Evolutionary conservation across 2,329 filamentous ascomycete genomes (phyloP).

Genomic region (Pyrenochaeta sp.): DNA sequence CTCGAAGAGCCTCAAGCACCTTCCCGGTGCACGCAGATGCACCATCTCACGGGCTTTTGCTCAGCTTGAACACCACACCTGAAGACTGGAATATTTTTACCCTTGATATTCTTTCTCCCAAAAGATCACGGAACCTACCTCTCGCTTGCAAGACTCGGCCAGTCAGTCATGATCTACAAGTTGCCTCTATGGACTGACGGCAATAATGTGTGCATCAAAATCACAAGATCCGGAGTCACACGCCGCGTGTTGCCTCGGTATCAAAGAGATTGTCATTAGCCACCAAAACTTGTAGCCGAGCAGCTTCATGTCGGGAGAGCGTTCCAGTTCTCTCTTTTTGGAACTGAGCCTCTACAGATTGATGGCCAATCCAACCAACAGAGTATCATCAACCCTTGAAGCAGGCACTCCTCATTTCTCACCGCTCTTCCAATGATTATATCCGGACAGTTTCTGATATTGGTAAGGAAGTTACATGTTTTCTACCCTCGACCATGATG

Average conservation of each 20-base stretch:
- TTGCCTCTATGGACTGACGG: too few relatives aligned
- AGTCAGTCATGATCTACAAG: not conserved
- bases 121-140: constrained; percentile 1
- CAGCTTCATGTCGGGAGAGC: too few relatives aligned
- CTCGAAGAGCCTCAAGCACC: constrained; percentile 15
- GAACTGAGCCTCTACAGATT: too few relatives aligned
- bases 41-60: constrained; percentile 1
- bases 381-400: not conserved
- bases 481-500: not conserved
- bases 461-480: not conserved
- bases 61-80: not conserved
- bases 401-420: not conserved
- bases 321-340: not conserved
- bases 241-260: not conserved
- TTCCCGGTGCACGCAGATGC: constrained; percentile 8
- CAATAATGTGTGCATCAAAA: not conserved
- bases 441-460: not conserved
- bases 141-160: not conserved
- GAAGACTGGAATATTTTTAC: not conserved
- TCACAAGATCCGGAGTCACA: not conserved
- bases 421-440: not conserved
- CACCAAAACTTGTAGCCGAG: too few relatives aligned
- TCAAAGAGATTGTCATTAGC: too few relatives aligned
- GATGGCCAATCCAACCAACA: not conserved
- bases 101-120: not conserved